phyloP scores from a whole-genome alignment of 345 rosid genomes.

The Citrus medica region DNA sequence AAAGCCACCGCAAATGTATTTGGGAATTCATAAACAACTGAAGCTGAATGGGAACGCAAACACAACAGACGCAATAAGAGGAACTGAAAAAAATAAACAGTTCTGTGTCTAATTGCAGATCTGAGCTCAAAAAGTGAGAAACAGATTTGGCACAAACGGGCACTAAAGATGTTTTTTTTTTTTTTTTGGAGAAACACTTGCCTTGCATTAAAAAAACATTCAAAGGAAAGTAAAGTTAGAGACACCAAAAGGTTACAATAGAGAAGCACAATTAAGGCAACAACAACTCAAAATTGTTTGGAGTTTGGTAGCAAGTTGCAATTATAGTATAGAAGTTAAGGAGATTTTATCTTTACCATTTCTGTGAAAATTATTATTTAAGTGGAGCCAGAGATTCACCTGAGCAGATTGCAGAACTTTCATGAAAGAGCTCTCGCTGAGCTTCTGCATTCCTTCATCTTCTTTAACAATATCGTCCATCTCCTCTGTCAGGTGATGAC shows the following conservation, averaged over 20 bases:
- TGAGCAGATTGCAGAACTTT: slow-evolving; percentile 43
- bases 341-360: too few species aligned
- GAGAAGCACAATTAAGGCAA: not conserved
- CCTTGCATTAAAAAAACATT: not conserved
- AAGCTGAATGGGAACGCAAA: not conserved
- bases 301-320: too few species aligned
- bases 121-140: not conserved
- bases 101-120: not conserved
- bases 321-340: too few species aligned
- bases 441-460: slow-evolving; percentile 39
- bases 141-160: not conserved
- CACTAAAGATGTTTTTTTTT: not conserved
- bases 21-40: not conserved
- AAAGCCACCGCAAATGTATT: not conserved
- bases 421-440: slow-evolving; percentile 36
- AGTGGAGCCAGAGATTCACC: slow-evolving; percentile 16
- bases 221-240: not conserved
- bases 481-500: slow-evolving; percentile 47
- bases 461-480: slow-evolving; percentile 25
- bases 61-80: not conserved
- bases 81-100: not conserved
- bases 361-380: too few species aligned
- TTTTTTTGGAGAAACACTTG: not conserved
- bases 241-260: not conserved
- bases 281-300: too few species aligned